These are phyloP conservation scores for Entoloma clypeatum DNA, from an alignment of 1,284 basidiomycete genomes.

Conservation along the genomic window DNA sequence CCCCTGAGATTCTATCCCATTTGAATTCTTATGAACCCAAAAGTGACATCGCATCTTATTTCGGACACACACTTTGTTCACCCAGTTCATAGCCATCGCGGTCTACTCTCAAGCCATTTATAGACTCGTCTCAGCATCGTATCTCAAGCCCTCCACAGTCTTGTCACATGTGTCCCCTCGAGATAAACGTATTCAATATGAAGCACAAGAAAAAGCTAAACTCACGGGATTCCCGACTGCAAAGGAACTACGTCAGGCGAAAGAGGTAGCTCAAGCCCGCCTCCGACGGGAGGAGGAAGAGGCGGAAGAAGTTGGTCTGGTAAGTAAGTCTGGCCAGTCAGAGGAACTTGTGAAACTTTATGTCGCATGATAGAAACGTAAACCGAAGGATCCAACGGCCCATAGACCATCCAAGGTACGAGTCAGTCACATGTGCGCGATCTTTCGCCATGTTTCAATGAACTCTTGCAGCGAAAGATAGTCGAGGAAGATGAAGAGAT, in stretches of 20 bases:
- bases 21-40: slow-evolving; percentile 54
- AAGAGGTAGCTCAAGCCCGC: slow-evolving; percentile 57
- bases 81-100: slow-evolving; percentile 38
- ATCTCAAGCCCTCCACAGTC: slow-evolving; percentile 70
- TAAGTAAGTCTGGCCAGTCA: slow-evolving; percentile 41
- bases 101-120: slow-evolving; percentile 57
- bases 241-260: slow-evolving; percentile 67
- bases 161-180: slow-evolving; percentile 71
- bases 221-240: slow-evolving; percentile 71
- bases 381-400: slow-evolving; percentile 45
- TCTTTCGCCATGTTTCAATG: slow-evolving; percentile 9
- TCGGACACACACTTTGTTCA: slow-evolving; percentile 6
- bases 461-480: slow-evolving; percentile 47
- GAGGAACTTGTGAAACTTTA: neutral
- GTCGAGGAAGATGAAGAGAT: slow-evolving; percentile 46
- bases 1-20: slow-evolving; percentile 63
- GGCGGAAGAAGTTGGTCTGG: slow-evolving; percentile 66
- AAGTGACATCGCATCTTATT: slow-evolving; percentile 36
- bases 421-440: slow-evolving; percentile 4
- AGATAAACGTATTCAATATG: slow-evolving; percentile 73
- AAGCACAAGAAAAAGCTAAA: slow-evolving; percentile 68
- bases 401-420: slow-evolving; percentile 51
- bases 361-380: slow-evolving; percentile 50
- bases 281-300: slow-evolving; percentile 68
- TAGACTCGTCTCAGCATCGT: slow-evolving; percentile 60